Base-by-base conservation (phyloP, 768 basidiomycete species). In the Galerina marginata region DNA sequence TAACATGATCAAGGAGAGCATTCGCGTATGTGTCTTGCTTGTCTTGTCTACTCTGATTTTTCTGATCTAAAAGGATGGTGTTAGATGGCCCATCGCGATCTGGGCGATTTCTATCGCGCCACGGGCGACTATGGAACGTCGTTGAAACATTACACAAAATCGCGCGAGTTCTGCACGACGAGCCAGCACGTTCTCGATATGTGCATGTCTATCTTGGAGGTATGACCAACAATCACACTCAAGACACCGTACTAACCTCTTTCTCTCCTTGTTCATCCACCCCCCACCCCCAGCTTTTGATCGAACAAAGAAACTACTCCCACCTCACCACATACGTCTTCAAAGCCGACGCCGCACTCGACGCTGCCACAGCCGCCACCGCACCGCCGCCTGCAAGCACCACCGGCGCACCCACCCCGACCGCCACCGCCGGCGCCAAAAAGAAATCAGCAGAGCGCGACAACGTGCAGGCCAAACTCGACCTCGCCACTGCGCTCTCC, bases 1-100 rank as follows among this genome's bases (percentile, higher is more conserved):
- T 67, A 99, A 97, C 72, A 90, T 98, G 89, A 97, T 99, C 81
- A 99, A 97, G 76, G 96, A 99, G 83, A 95, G 93, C 81, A 96
- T 97, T 67, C 81, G 96, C 68, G 95, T 96, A 71, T 70, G 83
- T 79, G 20, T 45, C 48, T 23, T 33, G 60, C 39, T 59, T n/a
- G 15, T 37, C 29, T 37, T 55, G 39, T 45, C 33, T 44, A 38
- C 33, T 49, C 50, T 37, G 23, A 16, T 44, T 29, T 20, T 59
- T 4, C 16, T 46, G 14, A 36, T 26, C 23, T 40, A 38, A 29
- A 14, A 12, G 26, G 40, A 36, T n/a, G 37, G 48, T 11, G 46
- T 48, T 71, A 95, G 93, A 93, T 96, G 93, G 92, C 86, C 0
- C 88, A 96, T 74, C 83, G 95, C 57, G 96, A 98, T 67, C 81